Base-by-base conservation (phyloP, 192 early-diverging fungal genomes). In the Kickxella alabastrina region DNA sequence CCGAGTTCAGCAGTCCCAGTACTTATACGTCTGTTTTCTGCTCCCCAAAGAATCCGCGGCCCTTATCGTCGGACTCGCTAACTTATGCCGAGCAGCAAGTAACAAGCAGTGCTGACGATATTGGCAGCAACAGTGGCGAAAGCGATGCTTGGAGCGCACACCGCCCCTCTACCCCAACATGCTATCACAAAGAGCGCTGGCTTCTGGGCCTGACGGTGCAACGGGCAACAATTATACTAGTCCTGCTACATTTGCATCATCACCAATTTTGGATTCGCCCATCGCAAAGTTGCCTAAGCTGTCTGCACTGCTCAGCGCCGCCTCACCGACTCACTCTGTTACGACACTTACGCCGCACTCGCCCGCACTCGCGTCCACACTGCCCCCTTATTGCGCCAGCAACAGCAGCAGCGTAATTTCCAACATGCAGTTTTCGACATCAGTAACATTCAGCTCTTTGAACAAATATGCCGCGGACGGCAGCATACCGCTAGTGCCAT, bases 41-140 rank as follows among this genome's bases (percentile, higher is more conserved):
- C 13, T 59, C 54, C 28, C 41, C 49, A 28, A 62, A 43, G 24
- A 53, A 52, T 34, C 42, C 54, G 27, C 67, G 59, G 12, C 59
- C 67, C 23, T n/a, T 43, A 17, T 71, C 68, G 25, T 38, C 45
- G 9, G 65, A 69, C 47, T 69, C 59, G 24, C 46, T 62, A 28
- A 61, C 58, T 10, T 58, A 54, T 23, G 34, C 59, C 51, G 61
- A 59, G 22, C 34, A 57, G 23, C 62, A 41, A 49, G 55, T 49
- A 37, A 24, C 34, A 3, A 9, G 43, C 68, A 71, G 68, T 71
- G 64, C 42, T 42, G 13, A 9, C 4, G 18, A 51, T 34, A 47
- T 56, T 15, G 49, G 47, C 68, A 58, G 68, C 59, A 71, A 57
- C 48, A 36, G 27, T 12, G 46, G 48, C 24, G 49, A 48, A 35